Percentiles rank a stretch among this genome's conserved stretches.
Evolutionary conservation across 768 basidiomycete genomes (phyloP).

Genomic region (Porphyrellus cyaneotinctus): DNA sequence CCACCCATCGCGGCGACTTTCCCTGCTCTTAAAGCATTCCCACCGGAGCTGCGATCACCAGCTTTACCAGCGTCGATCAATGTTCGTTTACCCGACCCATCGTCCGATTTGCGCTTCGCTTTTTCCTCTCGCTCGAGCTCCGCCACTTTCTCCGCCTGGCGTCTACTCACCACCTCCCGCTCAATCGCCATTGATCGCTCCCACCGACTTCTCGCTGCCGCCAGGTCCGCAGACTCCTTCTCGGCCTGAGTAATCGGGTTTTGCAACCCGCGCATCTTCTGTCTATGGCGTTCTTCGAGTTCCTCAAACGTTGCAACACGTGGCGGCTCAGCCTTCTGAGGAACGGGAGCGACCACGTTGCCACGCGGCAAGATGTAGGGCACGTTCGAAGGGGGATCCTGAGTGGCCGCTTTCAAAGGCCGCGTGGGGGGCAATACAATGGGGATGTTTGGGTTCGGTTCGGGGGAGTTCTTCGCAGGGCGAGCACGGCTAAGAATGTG

Average conservation of each 20-base stretch:
- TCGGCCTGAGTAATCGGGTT: slow-evolving; percentile 78
- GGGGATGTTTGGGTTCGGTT: slow-evolving; percentile 27
- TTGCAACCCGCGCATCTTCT: slow-evolving; percentile 80
- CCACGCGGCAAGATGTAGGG: slow-evolving; percentile 45
- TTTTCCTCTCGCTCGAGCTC: slow-evolving; percentile 48
- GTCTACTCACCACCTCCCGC: slow-evolving; percentile 65
- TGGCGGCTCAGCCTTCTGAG: slow-evolving; percentile 45
- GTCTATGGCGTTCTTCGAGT: slow-evolving; percentile 77
- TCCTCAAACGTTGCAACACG: slow-evolving; percentile 84
- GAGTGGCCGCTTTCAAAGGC: slow-evolving; percentile 33
- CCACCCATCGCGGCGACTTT: slow-evolving; percentile 45
- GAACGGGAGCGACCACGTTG: slow-evolving; percentile 37
- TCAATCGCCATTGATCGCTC: slow-evolving; percentile 72
- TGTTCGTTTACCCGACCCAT: slow-evolving; percentile 36
- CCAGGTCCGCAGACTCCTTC: slow-evolving; percentile 70
- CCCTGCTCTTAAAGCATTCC: slow-evolving; percentile 49
- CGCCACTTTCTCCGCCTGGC: slow-evolving; percentile 67
- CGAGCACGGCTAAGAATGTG: slow-evolving; percentile 22
- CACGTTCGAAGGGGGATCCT: slow-evolving; percentile 34
- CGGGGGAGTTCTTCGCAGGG: slow-evolving; percentile 17
- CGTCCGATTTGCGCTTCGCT: slow-evolving; percentile 41
- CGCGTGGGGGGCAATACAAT: slow-evolving; percentile 30
- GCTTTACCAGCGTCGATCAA: slow-evolving; percentile 32
- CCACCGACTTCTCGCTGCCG: slow-evolving; percentile 78
- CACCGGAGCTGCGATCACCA: slow-evolving; percentile 35